Percentiles rank a stretch among this genome's conserved stretches.
Conservation (phyloP, 768 basidiomycete species). For the Leucosporidium yakuticum region DNA sequence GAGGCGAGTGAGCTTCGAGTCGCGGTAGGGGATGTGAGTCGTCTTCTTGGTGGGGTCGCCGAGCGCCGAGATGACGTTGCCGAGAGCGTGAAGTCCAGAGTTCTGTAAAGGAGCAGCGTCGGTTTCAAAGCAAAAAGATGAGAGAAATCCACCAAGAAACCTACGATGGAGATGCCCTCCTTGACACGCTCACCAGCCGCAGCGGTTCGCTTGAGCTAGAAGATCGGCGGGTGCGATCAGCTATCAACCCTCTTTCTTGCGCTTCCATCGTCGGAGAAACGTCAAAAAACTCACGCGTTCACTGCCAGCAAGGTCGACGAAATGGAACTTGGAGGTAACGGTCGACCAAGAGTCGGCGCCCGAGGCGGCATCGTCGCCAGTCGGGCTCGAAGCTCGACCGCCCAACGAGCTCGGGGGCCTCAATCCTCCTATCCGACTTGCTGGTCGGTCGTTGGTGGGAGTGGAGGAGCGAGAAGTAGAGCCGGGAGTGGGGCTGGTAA, state of each 20-base stretch:
- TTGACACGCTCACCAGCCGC: slow-evolving; percentile 94
- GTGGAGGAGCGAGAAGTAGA: slow-evolving; percentile 9
- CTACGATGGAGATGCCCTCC: slow-evolving; percentile 56
- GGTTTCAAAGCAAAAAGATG: not conserved
- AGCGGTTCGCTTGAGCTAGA: slow-evolving; percentile 85
- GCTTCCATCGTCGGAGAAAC: too few species aligned
- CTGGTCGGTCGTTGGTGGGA: slow-evolving; percentile 24
- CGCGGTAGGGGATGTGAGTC: slow-evolving; percentile 92
- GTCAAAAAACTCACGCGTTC: slow-evolving; percentile 62
- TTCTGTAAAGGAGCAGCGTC: slow-evolving; percentile 47
- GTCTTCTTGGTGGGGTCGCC: slow-evolving; percentile 87
- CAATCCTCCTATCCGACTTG: slow-evolving; percentile 17
- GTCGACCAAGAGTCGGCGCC: slow-evolving; percentile 79
- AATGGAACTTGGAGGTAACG: slow-evolving; percentile 92
- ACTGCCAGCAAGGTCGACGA: slow-evolving; percentile 94
- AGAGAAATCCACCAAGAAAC: not conserved
- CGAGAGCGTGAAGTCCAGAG: slow-evolving; percentile 87
- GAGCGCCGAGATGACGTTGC: slow-evolving; percentile 96
- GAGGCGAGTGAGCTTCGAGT: slow-evolving; percentile 93
- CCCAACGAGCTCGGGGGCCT: slow-evolving; percentile 31
- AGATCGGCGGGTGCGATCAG: too few species aligned
- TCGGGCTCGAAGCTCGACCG: not conserved
- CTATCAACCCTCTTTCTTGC: not conserved
- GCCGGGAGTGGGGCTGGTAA: slow-evolving; percentile 16
- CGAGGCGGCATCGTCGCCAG: slow-evolving; percentile 48